Percentiles rank a stretch among this genome's conserved stretches.
Conservation (phyloP, 1,284 basidiomycete species). For the Irpex sp. region DNA sequence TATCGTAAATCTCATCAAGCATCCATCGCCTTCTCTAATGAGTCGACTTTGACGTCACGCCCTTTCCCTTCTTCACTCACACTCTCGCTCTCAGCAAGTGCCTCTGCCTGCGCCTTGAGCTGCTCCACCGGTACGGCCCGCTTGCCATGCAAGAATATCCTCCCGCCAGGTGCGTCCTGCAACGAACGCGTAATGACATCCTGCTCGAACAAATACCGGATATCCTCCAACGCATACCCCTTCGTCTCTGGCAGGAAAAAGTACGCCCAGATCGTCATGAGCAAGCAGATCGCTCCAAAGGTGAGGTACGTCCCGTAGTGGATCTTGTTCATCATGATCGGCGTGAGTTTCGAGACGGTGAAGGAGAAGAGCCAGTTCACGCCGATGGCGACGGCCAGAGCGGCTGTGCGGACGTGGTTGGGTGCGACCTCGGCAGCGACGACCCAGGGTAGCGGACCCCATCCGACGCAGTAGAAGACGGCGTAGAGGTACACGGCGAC, state of each 20-base stretch:
- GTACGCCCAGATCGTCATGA: conserved; percentile 44
- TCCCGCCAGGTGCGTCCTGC: conserved; percentile 43
- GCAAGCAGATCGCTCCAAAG: conserved; percentile 43
- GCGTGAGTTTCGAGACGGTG: conserved; percentile 46
- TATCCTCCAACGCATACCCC: conserved; percentile 44
- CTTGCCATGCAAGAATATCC: conserved; percentile 34
- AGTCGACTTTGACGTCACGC: conserved; percentile 1
- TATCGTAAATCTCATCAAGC: background rate
- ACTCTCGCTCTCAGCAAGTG: conserved; percentile 3
- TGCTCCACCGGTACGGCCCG: conserved; percentile 28
- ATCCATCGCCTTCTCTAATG: background rate
- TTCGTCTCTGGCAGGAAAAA: conserved; percentile 42
- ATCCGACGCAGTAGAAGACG: conserved; percentile 38
- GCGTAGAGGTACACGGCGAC: conserved; percentile 47
- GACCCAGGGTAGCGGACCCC: conserved; percentile 40
- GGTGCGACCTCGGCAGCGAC: conserved; percentile 46
- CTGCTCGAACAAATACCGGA: conserved; percentile 42
- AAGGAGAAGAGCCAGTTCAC: conserved; percentile 48
- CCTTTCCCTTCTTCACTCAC: background rate
- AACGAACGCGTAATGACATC: conserved; percentile 37
- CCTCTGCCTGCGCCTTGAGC: conserved; percentile 17
- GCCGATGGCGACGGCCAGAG: conserved; percentile 39
- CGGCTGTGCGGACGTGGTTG: conserved; percentile 42
- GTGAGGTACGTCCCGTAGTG: conserved; percentile 49
- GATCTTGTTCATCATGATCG: conserved; percentile 46